Evolutionary conservation across 2,329 filamentous ascomycete species (phyloP), one percentile per base, ranked within the genome.

Genomic region (Fusarium globosum): DNA sequence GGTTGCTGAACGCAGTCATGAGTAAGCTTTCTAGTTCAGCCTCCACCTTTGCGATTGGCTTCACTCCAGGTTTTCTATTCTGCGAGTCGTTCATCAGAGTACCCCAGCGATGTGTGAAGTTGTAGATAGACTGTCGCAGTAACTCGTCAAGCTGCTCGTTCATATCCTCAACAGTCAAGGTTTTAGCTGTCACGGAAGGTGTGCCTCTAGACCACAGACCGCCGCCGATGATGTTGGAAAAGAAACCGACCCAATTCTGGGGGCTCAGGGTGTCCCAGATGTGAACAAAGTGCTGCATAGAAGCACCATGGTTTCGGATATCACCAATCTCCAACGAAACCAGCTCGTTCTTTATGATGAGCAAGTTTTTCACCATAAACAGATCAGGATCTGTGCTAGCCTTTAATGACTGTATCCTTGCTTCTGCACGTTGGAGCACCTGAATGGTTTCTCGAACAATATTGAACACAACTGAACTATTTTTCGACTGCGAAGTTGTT

Each of bases 331-430:
- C 96, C 70, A 99, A 95, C 15, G 95, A 95, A 33, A 99, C 91
- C 58, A 99, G 93, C 80, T 98, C 94, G 80, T 98, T 97, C 82
- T 98, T 98, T 58, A 99, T 89, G 56, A 98, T 92, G 56, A 99
- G 92, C 4, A 99, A 88, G 80, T 99, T 97, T 77, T 96, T 96
- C 77, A 99, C 92, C 79, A 98, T 91, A 83, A 99, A 99, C 9
- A 99, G 88, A 75, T 97, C 93, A 0, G 93, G 89, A 80, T 98
- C 95, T 12, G 92, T 80, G 28, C 88, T 86, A 63, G 82, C 79
- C 73, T 86, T 87, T 71, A 89, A 90, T 41, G 88, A 88, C 63
- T 90, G 88, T 75, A 97, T 92, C 68, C 89, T 89, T 11, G 88
- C 85, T 74, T 95, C 93, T 35, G 94, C 96, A 57, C 91, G 88